These are phyloP conservation scores for Ganoderma sp. DNA, from an alignment of 1,284 basidiomycete genomes.

Conservation along the genomic window DNA sequence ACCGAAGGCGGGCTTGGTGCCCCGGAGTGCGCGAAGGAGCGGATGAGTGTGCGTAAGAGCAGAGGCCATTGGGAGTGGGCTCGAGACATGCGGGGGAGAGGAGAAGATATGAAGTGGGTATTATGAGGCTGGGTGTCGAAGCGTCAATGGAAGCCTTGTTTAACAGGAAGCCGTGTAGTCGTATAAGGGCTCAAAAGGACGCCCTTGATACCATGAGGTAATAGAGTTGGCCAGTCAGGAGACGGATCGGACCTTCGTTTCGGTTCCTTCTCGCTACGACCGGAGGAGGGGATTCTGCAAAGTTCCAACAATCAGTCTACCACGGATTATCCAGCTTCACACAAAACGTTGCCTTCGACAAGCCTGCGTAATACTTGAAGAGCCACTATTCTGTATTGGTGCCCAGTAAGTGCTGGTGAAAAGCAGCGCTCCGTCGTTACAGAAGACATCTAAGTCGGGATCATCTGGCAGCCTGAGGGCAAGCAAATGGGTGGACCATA, in stretches of 20 bases:
- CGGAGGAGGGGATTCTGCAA: neutral
- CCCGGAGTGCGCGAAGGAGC: conserved; percentile 39
- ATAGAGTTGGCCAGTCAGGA: neutral
- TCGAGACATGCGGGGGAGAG: neutral
- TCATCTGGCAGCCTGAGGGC: too few species aligned
- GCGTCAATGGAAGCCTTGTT: neutral
- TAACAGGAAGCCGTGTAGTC: neutral
- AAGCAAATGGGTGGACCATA: too few species aligned
- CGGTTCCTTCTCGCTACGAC: neutral
- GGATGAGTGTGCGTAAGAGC: conserved; percentile 31
- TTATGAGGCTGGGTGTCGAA: neutral
- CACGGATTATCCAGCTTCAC: too few species aligned
- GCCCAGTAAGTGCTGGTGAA: too few species aligned
- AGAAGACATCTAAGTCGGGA: too few species aligned
- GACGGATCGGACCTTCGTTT: neutral
- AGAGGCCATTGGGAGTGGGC: neutral
- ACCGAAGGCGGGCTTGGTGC: conserved; percentile 58
- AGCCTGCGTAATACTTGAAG: too few species aligned
- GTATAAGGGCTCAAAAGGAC: neutral
- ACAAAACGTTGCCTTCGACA: too few species aligned
- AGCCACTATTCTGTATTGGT: too few species aligned
- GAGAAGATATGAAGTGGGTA: too few species aligned
- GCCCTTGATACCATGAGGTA: neutral
- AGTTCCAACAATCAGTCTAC: too few species aligned
- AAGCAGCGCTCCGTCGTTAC: too few species aligned